Base-by-base conservation (phyloP, 2,329 filamentous ascomycete genomes). In the Claviceps capensis region DNA sequence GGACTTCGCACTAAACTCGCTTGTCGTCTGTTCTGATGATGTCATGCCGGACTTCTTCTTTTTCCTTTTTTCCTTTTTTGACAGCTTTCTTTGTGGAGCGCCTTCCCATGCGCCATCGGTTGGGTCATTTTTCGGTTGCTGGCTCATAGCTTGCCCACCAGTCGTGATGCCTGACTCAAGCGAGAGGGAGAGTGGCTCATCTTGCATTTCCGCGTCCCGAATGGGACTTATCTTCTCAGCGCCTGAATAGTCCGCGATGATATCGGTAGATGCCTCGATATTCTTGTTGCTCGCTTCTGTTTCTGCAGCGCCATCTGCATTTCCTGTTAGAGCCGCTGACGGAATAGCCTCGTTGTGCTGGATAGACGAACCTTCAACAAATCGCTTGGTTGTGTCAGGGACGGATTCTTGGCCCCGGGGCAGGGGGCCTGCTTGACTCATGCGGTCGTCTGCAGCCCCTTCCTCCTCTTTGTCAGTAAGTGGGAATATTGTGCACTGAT, bases 51-150 rank as follows among this genome's bases (percentile, higher is more conserved):
- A 16, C 44, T 40, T 34, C 44, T 47, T 44, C 37, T 44, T 38
- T 38, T 38, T 50, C 52, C 61, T 63, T 49, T 62, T 67, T n/a
- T 62, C 59, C 46, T 65, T 64, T 53, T 63, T 63, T 0, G 59
- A 62, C 26, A 54, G 19, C 47, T 60, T 61, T 23, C 55, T 50
- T 17, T 56, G 49, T 8, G 48, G 52, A 19, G 34, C 22, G 38
- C 34, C 23, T 30, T 52, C 47, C 40, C 17, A 34, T 41, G 17
- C 4, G 26, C 26, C 47, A 19, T 52, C 49, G 1, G 49, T 40
- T 37, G 34, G 13, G 8, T 37, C 23, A 44, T 14, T 26, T n/a
- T 48, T 26, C 6, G 5, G 11, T 14, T 48, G 17, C 22, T 34
- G 11, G 13, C 19, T 36, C 30, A 13, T 9, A n/a, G 40, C 2